These are phyloP conservation scores for Globisporangium camurandrum DNA, from an alignment of 352 stramenopile species.

Conservation along the genomic window DNA sequence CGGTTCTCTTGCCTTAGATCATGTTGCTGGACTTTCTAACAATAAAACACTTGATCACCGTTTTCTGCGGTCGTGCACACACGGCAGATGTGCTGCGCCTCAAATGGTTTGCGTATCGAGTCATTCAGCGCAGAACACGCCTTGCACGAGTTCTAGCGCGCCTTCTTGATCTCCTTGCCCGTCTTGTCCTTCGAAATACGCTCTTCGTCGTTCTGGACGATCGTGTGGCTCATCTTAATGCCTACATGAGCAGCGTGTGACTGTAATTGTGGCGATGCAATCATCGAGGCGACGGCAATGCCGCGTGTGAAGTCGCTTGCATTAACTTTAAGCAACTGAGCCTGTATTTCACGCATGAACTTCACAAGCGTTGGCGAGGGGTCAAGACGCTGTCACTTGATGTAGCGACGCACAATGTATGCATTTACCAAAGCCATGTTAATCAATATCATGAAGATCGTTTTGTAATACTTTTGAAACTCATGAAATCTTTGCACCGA, in stretches of 20 bases:
- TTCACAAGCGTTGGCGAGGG: background rate
- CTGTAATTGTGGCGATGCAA: background rate
- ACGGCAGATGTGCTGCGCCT: background rate
- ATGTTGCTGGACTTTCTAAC: background rate
- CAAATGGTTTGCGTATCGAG: background rate
- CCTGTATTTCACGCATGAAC: background rate
- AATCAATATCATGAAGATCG: conserved; percentile 16
- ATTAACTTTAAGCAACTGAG: background rate
- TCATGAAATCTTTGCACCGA: conserved; percentile 9
- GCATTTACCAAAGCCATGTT: conserved; percentile 20
- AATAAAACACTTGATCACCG: too few relatives aligned
- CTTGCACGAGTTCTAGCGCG: background rate
- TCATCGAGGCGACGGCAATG: background rate
- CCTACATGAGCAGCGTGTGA: background rate
- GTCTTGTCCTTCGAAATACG: background rate
- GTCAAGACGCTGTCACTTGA: conserved; percentile 7
- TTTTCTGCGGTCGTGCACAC: background rate
- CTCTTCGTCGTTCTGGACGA: background rate
- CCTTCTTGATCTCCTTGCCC: background rate
- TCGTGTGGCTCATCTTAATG: background rate
- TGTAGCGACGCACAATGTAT: conserved; percentile 13
- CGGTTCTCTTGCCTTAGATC: background rate
- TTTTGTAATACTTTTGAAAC: conserved; percentile 19
- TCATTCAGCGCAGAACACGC: background rate
- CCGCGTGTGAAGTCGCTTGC: background rate